Conservation (phyloP, 2,329 filamentous ascomycete species). For the Aspergillus ibericus region DNA sequence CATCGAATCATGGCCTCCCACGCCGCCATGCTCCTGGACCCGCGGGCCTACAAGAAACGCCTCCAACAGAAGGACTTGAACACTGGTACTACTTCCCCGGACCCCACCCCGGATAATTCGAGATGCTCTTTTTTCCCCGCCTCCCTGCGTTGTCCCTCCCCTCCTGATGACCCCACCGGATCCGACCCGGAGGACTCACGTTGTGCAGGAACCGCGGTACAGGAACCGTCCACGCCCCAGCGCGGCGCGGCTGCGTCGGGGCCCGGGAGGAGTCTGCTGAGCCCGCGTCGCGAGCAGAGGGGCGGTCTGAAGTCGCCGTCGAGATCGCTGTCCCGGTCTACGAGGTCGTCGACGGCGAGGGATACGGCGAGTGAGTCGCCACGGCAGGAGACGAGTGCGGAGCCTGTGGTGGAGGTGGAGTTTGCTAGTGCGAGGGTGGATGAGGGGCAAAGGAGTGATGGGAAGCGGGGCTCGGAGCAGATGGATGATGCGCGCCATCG, state of each 20-base stretch:
- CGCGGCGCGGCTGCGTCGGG: conserved; percentile 16
- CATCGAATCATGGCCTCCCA: conserved; percentile 38
- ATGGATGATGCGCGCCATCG: conserved; percentile 31
- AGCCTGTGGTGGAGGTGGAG: conserved; percentile 26
- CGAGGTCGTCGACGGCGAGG: conserved; percentile 13
- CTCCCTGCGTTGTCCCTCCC: conserved; percentile 14
- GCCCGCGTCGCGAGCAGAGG: conserved; percentile 17
- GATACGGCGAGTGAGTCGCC: conserved; percentile 13
- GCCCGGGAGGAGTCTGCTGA: conserved; percentile 25
- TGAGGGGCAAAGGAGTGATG: conserved; percentile 21
- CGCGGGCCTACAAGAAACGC: conserved; percentile 42
- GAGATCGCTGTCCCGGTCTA: conserved; percentile 12
- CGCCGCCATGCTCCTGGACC: conserved; percentile 46
- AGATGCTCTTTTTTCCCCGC: conserved; percentile 14
- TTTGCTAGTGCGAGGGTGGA: conserved; percentile 29
- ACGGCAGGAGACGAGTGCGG: conserved; percentile 10
- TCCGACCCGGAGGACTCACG: conserved; percentile 25
- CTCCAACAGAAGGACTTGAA: conserved; percentile 26
- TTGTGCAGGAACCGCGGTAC: conserved; percentile 14
- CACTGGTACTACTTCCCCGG: conserved; percentile 37
- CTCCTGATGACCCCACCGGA: conserved; percentile 16
- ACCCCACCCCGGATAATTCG: conserved; percentile 5
- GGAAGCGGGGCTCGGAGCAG: conserved; percentile 33
- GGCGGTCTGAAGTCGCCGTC: conserved; percentile 17
- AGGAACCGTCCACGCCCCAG: conserved; percentile 18